Evolutionary conservation across 768 basidiomycete species (phyloP).

Genomic region (Termitomyces sp.): DNA sequence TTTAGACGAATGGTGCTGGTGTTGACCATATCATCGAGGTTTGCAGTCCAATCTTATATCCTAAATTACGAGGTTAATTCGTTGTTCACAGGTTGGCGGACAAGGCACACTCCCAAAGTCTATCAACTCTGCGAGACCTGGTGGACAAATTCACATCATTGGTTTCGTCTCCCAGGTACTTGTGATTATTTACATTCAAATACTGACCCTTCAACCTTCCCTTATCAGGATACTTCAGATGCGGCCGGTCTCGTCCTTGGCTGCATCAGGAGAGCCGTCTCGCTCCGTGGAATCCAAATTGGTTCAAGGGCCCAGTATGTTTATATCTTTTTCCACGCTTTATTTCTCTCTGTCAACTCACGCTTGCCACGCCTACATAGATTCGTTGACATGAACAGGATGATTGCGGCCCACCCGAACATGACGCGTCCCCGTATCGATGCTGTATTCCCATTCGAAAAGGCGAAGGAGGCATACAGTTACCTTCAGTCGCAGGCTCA

Average conservation of each 20-base stretch:
- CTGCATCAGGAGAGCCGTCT: constrained; percentile 35
- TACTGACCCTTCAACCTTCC: background rate
- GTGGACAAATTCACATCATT: constrained; percentile 46
- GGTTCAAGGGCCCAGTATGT: constrained; percentile 58
- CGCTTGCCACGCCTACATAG: constrained; percentile 18
- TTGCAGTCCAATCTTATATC: background rate
- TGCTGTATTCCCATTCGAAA: constrained; percentile 54
- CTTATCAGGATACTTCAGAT: constrained; percentile 22
- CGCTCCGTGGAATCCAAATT: constrained; percentile 48
- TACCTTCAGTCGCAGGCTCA: constrained; percentile 53
- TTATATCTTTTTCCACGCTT: background rate
- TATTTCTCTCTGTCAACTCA: too few species aligned
- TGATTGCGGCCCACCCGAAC: constrained; percentile 37
- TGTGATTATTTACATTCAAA: background rate
- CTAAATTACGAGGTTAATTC: background rate
- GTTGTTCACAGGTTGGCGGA: constrained; percentile 49
- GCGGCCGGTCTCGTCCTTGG: constrained; percentile 17
- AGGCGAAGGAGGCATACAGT: constrained; percentile 48
- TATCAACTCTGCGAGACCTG: constrained; percentile 32
- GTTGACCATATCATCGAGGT: constrained; percentile 39
- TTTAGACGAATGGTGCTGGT: constrained; percentile 34
- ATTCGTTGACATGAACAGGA: constrained; percentile 50
- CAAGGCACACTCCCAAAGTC: constrained; percentile 44
- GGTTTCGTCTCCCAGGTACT: constrained; percentile 45
- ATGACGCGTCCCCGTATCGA: constrained; percentile 49